Evolutionary conservation across 352 stramenopile genomes (phyloP).

Genomic region (Globisporangium barbulae): DNA sequence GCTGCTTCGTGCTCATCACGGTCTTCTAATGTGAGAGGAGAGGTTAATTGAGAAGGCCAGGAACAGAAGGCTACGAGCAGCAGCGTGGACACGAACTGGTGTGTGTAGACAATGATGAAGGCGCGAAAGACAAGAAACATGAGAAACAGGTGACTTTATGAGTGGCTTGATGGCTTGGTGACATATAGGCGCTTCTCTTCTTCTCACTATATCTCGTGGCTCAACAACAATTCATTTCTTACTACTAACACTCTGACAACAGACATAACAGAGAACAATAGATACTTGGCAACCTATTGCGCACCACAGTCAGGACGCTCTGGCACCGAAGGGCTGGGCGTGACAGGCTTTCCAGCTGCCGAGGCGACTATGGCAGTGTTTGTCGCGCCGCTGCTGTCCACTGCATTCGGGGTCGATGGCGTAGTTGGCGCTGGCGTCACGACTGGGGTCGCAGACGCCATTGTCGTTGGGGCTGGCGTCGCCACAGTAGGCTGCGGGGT

Average conservation of each 20-base stretch:
- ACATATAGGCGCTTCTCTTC: not conserved
- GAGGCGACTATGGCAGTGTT: not conserved
- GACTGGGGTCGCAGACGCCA: not conserved
- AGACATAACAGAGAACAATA: not conserved
- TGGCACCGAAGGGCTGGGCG: not conserved
- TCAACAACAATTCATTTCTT: not conserved
- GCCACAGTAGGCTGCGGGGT: not conserved
- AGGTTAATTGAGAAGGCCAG: not conserved
- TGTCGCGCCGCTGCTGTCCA: not conserved
- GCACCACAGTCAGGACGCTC: constrained; percentile 1
- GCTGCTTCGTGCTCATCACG: constrained; percentile 98
- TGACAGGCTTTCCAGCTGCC: not conserved
- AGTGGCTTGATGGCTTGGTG: not conserved
- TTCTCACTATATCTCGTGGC: not conserved
- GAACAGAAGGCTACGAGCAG: too few relatives aligned
- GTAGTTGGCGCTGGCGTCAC: constrained; percentile 1
- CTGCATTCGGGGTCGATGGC: not conserved
- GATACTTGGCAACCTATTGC: not conserved
- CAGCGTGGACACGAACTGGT: too few relatives aligned
- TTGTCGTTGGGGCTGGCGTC: not conserved
- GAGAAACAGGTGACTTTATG: constrained; percentile 1
- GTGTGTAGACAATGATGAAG: not conserved
- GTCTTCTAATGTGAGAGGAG: constrained; percentile 87
- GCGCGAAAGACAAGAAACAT: not conserved
- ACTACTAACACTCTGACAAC: not conserved